Evolutionary conservation across 768 basidiomycete species (phyloP), one percentile per base, ranked within the genome.

Genomic region (Termitomyces sp.): DNA sequence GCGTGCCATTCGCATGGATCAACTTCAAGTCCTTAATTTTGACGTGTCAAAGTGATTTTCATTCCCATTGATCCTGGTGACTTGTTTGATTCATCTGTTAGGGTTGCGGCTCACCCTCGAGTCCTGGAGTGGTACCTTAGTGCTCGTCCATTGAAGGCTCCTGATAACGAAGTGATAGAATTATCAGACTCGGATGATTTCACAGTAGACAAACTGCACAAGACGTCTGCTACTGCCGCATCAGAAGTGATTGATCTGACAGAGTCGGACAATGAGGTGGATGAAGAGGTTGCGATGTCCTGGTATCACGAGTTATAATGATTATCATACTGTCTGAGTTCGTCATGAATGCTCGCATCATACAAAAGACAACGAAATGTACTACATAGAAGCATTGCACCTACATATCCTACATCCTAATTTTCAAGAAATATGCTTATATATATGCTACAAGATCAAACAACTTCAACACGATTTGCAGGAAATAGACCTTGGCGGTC

Each of bases 381-480:
- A 36, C 22, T 18, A 37, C 34, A 50, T n/a, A 12, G 18, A 16
- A 36, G 7, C 22, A 50, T 24, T 24, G 34, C 22, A 50, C 22
- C 9, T 51, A 22, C 14, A 53, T 53, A 49, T 53, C 10, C 53
- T 47, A 27, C 50, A 33, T 56, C 18, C 5, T 37, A 18, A 9
- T 22, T 42, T n/a, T 5, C n/a, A 37, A 47, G 55, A 16, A 47
- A 32, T 27, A 42, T 44, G 52, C n/a, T 32, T 42, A 33, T 43
- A 36, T 40, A 27, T 20, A 26, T 4, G n/a, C n/a, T 24, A 26
- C 34, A 55, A n/a, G 39, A 33, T 69, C 65, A 80, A 36, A 74
- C 72, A 53, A 91, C 70, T 67, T 91, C 88, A n/a, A 91, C 88
- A 64, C 90, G 91, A 68, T 92, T 92, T 16, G 91, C 91, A 34